These are phyloP conservation scores for Acanthamoeba lenticulata DNA, from an alignment of 208 protist genomes.

Conservation along the genomic window DNA sequence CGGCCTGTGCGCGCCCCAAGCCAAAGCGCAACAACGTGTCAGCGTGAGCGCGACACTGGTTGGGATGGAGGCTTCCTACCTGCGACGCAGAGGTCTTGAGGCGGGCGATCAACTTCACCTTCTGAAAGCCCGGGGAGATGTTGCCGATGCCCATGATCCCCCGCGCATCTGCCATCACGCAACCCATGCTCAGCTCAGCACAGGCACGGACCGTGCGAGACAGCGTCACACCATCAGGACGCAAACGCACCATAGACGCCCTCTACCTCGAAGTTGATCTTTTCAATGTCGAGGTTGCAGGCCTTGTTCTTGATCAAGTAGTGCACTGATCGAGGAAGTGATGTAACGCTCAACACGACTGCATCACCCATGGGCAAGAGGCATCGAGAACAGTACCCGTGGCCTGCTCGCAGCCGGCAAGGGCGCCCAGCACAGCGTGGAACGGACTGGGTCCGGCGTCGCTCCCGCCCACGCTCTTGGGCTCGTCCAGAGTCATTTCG, in stretches of 20 bases:
- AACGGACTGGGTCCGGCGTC: neutral
- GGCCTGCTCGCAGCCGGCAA: slow-evolving; percentile 16
- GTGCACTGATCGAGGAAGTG: neutral
- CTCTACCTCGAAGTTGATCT: slow-evolving; percentile 29
- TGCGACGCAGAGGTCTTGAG: neutral
- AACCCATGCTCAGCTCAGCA: too few relatives aligned
- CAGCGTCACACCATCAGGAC: neutral
- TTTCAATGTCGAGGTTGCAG: slow-evolving; percentile 14
- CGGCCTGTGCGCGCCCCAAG: neutral
- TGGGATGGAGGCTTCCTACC: neutral
- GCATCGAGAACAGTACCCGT: too few relatives aligned
- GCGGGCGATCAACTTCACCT: slow-evolving; percentile 17
- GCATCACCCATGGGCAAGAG: too few relatives aligned
- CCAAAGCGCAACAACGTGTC: neutral
- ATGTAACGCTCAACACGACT: neutral
- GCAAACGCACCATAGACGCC: neutral
- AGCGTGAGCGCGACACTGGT: neutral
- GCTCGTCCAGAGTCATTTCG: slow-evolving; percentile 6
- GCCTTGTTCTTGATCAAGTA: slow-evolving; percentile 53
- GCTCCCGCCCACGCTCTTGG: neutral
- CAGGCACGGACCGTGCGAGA: neutral
- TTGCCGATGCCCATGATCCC: slow-evolving; percentile 27
- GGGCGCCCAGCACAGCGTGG: neutral
- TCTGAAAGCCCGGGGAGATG: neutral
- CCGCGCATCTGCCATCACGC: neutral